Evolutionary conservation across 768 basidiomycete genomes (phyloP).

Genomic region (Phanerochaete carnosa): DNA sequence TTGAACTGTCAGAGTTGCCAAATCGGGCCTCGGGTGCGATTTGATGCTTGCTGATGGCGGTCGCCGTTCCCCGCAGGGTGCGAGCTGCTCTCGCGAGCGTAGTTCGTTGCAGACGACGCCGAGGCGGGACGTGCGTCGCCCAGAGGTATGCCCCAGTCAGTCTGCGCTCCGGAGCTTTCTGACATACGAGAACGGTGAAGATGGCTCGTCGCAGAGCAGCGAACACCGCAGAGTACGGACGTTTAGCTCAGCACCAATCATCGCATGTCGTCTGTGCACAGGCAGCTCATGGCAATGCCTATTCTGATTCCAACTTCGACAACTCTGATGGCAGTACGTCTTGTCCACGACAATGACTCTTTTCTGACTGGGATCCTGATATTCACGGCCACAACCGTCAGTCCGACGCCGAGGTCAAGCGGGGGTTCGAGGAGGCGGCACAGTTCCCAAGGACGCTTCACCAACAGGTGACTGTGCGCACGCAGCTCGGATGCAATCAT

Average conservation of each 20-base stretch:
- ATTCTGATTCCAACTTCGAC: neutral
- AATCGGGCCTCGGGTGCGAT: neutral
- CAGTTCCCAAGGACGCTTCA: neutral
- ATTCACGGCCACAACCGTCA: neutral
- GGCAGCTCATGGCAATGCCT: neutral
- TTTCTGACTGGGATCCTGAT: constrained; percentile 1
- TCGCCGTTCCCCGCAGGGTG: neutral
- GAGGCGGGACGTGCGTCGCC: too few relatives aligned
- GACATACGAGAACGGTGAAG: too few relatives aligned
- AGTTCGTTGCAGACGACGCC: too few relatives aligned
- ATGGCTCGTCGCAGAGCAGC: neutral
- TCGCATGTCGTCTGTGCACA: neutral
- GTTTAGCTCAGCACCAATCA: neutral
- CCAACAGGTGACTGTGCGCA: neutral
- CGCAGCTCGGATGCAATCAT: neutral
- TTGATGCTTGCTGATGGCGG: neutral
- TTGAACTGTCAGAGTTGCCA: neutral
- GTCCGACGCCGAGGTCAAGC: too few relatives aligned
- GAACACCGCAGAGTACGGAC: neutral
- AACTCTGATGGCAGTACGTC: neutral
- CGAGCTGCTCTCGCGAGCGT: too few relatives aligned
- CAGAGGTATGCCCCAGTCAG: too few relatives aligned
- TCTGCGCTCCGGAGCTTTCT: too few relatives aligned
- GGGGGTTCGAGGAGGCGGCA: too few relatives aligned
- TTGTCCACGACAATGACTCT: neutral